phyloP scores from a whole-genome alignment of 176 grass and related monocot species.

The Rhynchospora tenuis region DNA sequence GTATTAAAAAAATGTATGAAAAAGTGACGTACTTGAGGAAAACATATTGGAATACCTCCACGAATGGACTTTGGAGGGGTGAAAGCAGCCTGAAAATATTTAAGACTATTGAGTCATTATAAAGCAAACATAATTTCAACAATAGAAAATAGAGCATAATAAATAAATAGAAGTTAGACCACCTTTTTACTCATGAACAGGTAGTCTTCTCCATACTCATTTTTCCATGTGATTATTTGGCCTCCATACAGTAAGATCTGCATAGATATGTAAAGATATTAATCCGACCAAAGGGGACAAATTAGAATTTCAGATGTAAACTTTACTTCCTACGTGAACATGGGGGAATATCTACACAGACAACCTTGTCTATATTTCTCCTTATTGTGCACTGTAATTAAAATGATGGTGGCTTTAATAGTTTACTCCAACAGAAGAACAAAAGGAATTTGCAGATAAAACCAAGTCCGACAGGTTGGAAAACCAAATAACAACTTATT shows the following conservation, averaged over 20 bases:
- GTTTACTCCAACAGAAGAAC: not conserved
- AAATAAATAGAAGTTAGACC: not conserved
- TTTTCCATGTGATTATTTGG: constrained; percentile 81
- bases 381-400: not conserved
- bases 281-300: not conserved
- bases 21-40: constrained; percentile 78
- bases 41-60: constrained; percentile 93
- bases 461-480: not conserved
- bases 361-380: not conserved
- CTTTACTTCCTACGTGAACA: not conserved
- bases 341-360: not conserved
- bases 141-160: not conserved
- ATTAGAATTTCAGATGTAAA: not conserved
- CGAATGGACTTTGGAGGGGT: constrained; percentile 77
- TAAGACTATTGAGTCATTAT: not conserved
- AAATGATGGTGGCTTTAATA: not conserved
- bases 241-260: constrained; percentile 64
- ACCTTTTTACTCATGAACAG: constrained; percentile 81
- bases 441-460: not conserved
- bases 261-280: constrained; percentile 5
- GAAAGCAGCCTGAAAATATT: constrained; percentile 59
- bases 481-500: not conserved
- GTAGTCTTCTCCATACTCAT: constrained; percentile 69
- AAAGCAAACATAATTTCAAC: not conserved
- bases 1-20: constrained; percentile 4